phyloP scores from a whole-genome alignment of 163 green algal genomes.

The Dunaliella salina region DNA sequence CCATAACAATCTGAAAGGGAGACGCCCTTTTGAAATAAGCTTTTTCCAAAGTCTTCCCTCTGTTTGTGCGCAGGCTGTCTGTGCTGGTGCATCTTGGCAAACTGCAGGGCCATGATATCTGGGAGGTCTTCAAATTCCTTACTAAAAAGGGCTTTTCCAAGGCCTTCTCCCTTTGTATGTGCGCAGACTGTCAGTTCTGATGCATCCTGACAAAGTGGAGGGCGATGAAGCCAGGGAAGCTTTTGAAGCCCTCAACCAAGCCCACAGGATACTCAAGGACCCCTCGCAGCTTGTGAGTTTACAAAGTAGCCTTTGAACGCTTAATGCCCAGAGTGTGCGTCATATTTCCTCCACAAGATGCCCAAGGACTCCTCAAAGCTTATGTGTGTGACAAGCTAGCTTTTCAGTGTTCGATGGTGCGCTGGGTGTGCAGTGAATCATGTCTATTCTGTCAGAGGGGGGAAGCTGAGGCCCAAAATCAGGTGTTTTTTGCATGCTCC shows the following conservation, averaged over 20 bases:
- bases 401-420: background rate
- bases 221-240: conserved; percentile 56
- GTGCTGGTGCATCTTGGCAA: conserved; percentile 78
- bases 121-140: conserved; percentile 66
- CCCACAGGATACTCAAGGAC: conserved; percentile 61
- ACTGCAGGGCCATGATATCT: conserved; percentile 57
- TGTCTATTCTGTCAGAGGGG: too few species aligned
- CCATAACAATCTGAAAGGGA: too few species aligned
- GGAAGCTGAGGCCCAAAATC: too few species aligned
- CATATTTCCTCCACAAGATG: too few species aligned
- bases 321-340: conserved; percentile 53
- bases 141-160: too few species aligned
- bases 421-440: too few species aligned
- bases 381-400: background rate
- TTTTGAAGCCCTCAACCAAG: conserved; percentile 72
- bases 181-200: conserved; percentile 57
- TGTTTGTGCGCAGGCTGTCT: conserved; percentile 41
- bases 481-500: too few species aligned
- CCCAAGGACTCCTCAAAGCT: conserved; percentile 46
- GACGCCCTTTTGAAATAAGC: too few species aligned
- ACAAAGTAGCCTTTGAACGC: background rate
- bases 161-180: background rate
- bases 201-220: conserved; percentile 79
- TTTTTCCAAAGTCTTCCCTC: too few species aligned
- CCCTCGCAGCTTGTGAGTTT: conserved; percentile 17